Percentiles rank a stretch among this genome's conserved stretches.
Evolutionary conservation across 345 rosid genomes (phyloP).

Genomic region (Pseudoturritis turrita): DNA sequence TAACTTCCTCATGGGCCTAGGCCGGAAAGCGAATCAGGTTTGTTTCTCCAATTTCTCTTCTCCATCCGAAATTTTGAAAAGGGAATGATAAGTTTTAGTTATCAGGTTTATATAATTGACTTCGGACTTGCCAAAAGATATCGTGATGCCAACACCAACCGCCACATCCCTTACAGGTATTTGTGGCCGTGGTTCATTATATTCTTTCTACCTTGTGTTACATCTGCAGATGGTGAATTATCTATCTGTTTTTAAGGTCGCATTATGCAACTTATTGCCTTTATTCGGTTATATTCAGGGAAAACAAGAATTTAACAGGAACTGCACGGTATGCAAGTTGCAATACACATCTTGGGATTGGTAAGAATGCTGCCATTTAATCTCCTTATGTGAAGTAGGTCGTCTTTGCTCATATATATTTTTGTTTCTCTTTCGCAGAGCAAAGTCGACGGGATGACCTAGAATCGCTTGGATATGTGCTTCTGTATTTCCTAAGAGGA

Average conservation of each 20-base stretch:
- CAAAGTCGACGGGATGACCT: constrained; percentile 84
- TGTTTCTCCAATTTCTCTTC: background rate
- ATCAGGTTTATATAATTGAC: constrained; percentile 85
- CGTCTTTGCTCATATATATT: background rate
- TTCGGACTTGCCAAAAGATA: constrained; percentile 93
- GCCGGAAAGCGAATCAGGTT: constrained; percentile 83
- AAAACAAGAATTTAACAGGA: constrained; percentile 91
- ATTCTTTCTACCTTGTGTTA: background rate
- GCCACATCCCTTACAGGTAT: constrained; percentile 83
- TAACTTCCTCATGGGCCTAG: constrained; percentile 89
- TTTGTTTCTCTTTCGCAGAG: constrained; percentile 35
- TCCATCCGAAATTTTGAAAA: background rate
- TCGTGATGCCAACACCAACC: constrained; percentile 70
- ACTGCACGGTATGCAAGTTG: constrained; percentile 98
- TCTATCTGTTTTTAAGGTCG: background rate
- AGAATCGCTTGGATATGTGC: constrained; percentile 77
- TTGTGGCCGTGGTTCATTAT: background rate
- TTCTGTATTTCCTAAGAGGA: constrained; percentile 79
- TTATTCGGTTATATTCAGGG: constrained; percentile 45
- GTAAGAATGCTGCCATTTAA: constrained; percentile 35
- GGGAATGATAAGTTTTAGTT: background rate
- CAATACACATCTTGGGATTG: constrained; percentile 97
- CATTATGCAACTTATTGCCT: background rate
- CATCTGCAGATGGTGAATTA: background rate
- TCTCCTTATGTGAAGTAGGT: background rate